A percentile compares a stretch with the other conserved stretches of the same genome.
Evolutionary conservation across 108 stramenopile genomes (phyloP).

Genomic region (Chaetoceros tenuissimus): DNA sequence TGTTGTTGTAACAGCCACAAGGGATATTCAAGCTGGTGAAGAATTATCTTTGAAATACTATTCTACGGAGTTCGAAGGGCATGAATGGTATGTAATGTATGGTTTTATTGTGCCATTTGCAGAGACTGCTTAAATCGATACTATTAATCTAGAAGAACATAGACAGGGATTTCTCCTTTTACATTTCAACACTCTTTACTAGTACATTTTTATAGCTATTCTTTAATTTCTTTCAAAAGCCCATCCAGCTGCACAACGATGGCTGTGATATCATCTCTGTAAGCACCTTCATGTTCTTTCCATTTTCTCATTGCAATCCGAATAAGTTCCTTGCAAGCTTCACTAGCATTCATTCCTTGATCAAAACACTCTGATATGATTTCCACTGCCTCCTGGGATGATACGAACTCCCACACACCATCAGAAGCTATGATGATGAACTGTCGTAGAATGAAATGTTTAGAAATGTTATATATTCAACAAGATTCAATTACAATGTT

Average conservation of each 20-base stretch:
- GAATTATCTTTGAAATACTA: conserved; percentile 1
- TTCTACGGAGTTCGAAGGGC: neutral
- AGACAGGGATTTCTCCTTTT: neutral
- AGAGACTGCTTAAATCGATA: neutral
- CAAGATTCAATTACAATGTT: neutral
- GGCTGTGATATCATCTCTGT: conserved; percentile 95
- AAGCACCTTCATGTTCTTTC: conserved; percentile 94
- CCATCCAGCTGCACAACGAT: conserved; percentile 68
- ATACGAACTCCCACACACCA: conserved; percentile 96
- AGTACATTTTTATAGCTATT: no score
- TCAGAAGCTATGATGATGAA: conserved; percentile 89
- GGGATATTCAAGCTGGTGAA: neutral
- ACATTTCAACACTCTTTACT: neutral
- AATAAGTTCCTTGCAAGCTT: conserved; percentile 81
- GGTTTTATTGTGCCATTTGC: neutral
- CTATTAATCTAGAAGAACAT: no score
- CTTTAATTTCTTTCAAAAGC: no score
- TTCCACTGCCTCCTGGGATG: conserved; percentile 59
- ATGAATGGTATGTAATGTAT: neutral
- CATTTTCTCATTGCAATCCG: conserved; percentile 81
- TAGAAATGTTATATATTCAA: neutral
- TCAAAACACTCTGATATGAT: conserved; percentile 29
- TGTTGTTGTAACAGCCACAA: neutral
- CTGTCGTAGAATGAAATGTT: conserved; percentile 12
- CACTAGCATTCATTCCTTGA: conserved; percentile 34